phyloP scores from a whole-genome alignment of 2,329 filamentous ascomycete genomes.

The Aschersonia sp. region DNA sequence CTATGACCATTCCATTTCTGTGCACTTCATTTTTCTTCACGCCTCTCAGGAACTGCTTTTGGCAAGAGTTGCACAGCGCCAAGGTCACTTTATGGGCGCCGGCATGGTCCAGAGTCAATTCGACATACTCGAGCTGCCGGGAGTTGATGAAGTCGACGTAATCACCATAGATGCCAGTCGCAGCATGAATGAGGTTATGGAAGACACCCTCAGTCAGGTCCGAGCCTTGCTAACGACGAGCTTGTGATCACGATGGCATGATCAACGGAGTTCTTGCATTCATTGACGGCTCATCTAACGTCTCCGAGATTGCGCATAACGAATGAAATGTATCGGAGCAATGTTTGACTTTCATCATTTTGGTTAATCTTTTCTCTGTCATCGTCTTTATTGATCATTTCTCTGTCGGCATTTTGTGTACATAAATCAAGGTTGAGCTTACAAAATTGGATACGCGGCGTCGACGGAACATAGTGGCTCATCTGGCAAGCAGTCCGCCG shows the following conservation, averaged over 20 bases:
- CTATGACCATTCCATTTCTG: conserved; percentile 53
- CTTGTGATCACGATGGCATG: conserved; percentile 1
- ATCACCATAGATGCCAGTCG: conserved; percentile 55
- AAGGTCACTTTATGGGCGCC: conserved; percentile 91
- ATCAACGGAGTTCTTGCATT: too few species aligned
- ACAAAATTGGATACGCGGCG: too few species aligned
- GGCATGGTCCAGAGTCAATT: conserved; percentile 93
- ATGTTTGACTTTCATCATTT: too few species aligned
- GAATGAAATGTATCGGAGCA: too few species aligned
- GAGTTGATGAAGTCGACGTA: conserved; percentile 54
- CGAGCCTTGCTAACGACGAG: conserved; percentile 28
- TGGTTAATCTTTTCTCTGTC: too few species aligned
- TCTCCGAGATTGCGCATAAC: too few species aligned
- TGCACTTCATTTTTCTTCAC: conserved; percentile 88
- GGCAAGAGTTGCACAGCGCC: conserved; percentile 55
- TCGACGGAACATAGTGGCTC: too few species aligned
- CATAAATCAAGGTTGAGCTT: too few species aligned
- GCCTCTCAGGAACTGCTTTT: conserved; percentile 64
- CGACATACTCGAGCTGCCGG: conserved; percentile 70
- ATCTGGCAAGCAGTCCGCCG: too few species aligned
- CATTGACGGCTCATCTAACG: too few species aligned
- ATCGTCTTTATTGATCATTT: too few species aligned
- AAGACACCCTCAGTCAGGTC: conserved; percentile 43
- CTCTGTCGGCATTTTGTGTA: too few species aligned
- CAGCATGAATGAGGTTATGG: conserved; percentile 42